Base-by-base conservation (phyloP, 1,284 basidiomycete genomes). In the Cryptococcus maquisensis region DNA sequence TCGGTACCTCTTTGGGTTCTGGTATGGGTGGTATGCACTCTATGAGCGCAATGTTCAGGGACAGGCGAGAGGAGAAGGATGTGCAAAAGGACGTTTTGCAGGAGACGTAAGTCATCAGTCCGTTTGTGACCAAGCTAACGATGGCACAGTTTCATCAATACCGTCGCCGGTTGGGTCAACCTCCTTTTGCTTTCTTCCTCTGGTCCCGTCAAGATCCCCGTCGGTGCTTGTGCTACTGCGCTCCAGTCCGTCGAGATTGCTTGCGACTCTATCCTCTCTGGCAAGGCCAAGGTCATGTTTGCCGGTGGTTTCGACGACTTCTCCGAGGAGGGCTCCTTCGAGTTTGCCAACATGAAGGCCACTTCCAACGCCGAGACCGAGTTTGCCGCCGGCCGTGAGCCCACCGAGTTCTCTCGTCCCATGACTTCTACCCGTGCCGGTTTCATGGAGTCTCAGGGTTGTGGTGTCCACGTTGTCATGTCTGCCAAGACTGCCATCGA, bases 261-360 rank as follows among this genome's bases (percentile, higher is more conserved):
- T n/a, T 88, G 88, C 67, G 96, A 98, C 71, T 90, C 90, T 0
- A 87, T 98, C 60, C 77, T 96, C 41, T 87, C 87, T 4, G 90
- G 94, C 66, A 98, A 98, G 77, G 95, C 95, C 47, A 98, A 98
- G 80, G 86, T 98, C 72, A 98, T 98, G 96, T 86, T 98, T 61
- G 89, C 95, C 42, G 96, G 96, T 78, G 96, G 95, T 56, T 97
- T 93, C 79, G 96, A 98, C 71, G 96, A 98, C 76, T 84, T 98
- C 72, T 89, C 88, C 65, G 96, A 98, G 77, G 94, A 97, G 76
- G 94, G 93, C 21, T 95, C 93, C 18, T 95, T 85, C 77, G 93
- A 97, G 78, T 94, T 94, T 77, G 95, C 93, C 54, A 98, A 98
- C 81, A 98, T 98, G 96, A 96, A 97, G 79, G 96, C 96, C 6